These are phyloP conservation scores for Delonix regia DNA, from an alignment of 306 rosid genomes.

Conservation along the genomic window DNA sequence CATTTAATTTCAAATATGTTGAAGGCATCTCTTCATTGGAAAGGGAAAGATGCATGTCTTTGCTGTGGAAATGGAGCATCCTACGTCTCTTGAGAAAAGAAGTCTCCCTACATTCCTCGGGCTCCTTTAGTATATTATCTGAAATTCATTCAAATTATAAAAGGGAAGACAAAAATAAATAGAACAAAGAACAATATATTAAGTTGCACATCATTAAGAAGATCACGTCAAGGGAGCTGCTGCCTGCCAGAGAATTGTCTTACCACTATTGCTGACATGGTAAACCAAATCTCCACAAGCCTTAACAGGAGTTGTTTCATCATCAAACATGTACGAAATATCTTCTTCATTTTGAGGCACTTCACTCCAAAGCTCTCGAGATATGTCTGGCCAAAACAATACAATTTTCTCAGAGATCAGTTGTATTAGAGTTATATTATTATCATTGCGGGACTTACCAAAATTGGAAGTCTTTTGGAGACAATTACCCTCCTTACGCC, in stretches of 20 bases:
- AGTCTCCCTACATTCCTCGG: slow-evolving; percentile 61
- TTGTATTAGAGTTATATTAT: not conserved
- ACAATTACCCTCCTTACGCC: slow-evolving; percentile 53
- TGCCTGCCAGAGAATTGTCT: not conserved
- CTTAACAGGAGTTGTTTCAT: slow-evolving; percentile 90
- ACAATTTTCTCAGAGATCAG: slow-evolving; percentile 20
- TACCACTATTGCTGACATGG: slow-evolving; percentile 55
- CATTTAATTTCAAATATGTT: slow-evolving; percentile 62
- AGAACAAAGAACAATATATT: slow-evolving; percentile 10
- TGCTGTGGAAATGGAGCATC: slow-evolving; percentile 74
- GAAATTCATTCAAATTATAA: slow-evolving; percentile 48
- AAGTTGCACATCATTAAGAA: slow-evolving; percentile 28
- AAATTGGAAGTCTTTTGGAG: slow-evolving; percentile 53
- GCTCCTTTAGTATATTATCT: slow-evolving; percentile 62
- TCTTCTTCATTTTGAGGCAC: slow-evolving; percentile 76
- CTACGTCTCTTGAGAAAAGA: slow-evolving; percentile 86
- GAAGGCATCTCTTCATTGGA: slow-evolving; percentile 61
- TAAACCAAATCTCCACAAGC: slow-evolving; percentile 88
- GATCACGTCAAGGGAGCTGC: slow-evolving; percentile 21
- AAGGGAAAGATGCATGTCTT: slow-evolving; percentile 52
- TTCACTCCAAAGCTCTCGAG: slow-evolving; percentile 71
- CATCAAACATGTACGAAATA: slow-evolving; percentile 79
- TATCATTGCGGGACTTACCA: slow-evolving; percentile 46
- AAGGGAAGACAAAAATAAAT: slow-evolving; percentile 14
- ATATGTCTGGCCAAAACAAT: slow-evolving; percentile 50